These are phyloP conservation scores for Globisporangium mamillatum DNA, from an alignment of 352 stramenopile genomes.

Conservation along the genomic window DNA sequence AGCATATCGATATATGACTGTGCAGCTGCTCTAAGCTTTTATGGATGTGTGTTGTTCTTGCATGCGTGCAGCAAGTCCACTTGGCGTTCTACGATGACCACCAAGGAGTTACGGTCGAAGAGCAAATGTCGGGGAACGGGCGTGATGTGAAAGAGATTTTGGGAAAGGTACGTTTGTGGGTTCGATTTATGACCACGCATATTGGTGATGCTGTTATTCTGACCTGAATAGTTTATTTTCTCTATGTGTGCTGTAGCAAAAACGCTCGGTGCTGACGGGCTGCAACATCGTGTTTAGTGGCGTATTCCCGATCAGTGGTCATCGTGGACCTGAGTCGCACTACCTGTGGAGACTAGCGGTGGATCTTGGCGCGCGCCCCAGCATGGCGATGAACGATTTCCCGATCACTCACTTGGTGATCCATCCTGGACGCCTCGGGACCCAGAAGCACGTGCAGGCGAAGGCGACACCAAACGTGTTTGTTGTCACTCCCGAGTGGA, in stretches of 20 bases:
- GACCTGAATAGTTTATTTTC: constrained; percentile 5
- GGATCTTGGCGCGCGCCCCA: constrained; percentile 65
- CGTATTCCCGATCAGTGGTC: constrained; percentile 62
- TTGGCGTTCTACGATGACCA: constrained; percentile 55
- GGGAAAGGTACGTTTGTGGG: constrained; percentile 35
- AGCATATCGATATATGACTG: not conserved
- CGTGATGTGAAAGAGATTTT: constrained; percentile 71
- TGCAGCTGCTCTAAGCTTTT: not conserved
- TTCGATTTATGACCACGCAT: not conserved
- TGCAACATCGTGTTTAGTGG: constrained; percentile 82
- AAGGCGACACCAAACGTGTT: constrained; percentile 53
- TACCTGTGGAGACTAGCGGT: constrained; percentile 76
- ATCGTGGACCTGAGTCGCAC: constrained; percentile 57
- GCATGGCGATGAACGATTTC: constrained; percentile 70
- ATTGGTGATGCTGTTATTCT: not conserved
- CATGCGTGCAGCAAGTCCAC: constrained; percentile 42
- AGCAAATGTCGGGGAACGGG: constrained; percentile 68
- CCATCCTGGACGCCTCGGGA: constrained; percentile 72
- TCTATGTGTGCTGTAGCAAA: constrained; percentile 39
- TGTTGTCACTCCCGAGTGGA: constrained; percentile 77
- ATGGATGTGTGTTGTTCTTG: not conserved
- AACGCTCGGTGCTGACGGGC: constrained; percentile 55
- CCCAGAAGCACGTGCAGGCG: constrained; percentile 79
- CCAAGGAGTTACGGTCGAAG: constrained; percentile 51
- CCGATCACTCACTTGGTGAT: constrained; percentile 84